Evolutionary conservation across 176 grass and related monocot species (phyloP).

Genomic region (Areca catechu): DNA sequence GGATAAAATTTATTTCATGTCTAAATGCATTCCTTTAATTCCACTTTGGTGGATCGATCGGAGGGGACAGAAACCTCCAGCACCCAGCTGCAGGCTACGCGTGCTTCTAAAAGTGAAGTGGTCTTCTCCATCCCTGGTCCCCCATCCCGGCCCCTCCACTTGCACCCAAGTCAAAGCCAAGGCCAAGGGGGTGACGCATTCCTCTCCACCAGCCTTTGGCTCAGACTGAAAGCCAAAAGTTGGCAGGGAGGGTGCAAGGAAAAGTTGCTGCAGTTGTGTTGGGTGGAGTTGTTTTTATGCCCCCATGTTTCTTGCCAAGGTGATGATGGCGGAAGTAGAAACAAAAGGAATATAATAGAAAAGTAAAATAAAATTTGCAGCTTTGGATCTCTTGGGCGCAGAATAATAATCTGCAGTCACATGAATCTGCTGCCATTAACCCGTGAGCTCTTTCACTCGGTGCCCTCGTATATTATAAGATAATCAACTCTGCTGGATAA

Average conservation of each 20-base stretch:
- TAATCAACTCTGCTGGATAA: too few relatives aligned
- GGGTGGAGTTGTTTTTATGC: conserved; percentile 1
- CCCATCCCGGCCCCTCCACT: too few relatives aligned
- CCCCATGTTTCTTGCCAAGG: background rate
- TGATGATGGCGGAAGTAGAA: conserved; percentile 5
- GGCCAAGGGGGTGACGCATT: background rate
- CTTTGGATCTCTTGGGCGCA: conserved; percentile 5
- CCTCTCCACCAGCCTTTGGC: background rate
- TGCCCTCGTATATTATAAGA: too few relatives aligned
- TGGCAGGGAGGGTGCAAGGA: conserved; percentile 3
- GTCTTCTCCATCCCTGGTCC: too few relatives aligned
- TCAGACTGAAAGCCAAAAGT: conserved; percentile 3
- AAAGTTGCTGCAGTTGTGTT: background rate
- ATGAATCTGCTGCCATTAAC: background rate
- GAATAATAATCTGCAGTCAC: background rate
- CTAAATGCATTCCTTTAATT: too few relatives aligned
- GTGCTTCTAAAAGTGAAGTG: too few relatives aligned
- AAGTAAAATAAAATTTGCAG: background rate
- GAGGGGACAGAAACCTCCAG: too few relatives aligned
- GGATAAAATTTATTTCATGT: background rate
- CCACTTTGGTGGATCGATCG: too few relatives aligned
- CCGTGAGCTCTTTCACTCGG: too few relatives aligned
- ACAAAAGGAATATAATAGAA: conserved; percentile 11
- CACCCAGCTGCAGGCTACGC: too few relatives aligned
- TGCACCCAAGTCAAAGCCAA: background rate